Evolutionary conservation across 2,329 filamentous ascomycete species (phyloP), one percentile per base, ranked within the genome.

Genomic region (Penicillium sp.): DNA sequence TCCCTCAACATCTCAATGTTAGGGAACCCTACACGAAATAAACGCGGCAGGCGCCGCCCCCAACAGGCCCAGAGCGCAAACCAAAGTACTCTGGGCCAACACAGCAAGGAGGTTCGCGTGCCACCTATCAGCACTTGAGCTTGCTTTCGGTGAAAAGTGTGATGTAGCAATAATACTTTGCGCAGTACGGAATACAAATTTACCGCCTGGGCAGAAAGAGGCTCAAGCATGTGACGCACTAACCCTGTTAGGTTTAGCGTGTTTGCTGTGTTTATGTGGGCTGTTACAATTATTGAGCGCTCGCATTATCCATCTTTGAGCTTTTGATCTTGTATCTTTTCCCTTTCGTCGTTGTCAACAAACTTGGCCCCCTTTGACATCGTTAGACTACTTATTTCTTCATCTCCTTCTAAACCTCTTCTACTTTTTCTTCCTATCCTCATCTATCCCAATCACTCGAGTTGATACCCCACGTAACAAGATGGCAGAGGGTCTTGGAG

Each of bases 401-500:
- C 11, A 19, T 6, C 10, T 41, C n/a, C 42, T 18, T 39, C 35
- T 22, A 33, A 16, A 13, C 30, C 11, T 46, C 37, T 39, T 41
- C 7, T 7, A 18, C 18, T 36, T 34, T 14, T 37, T 39, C 40
- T 28, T 41, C 25, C 31, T 48, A 47, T 50, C 33, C 29, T 52
- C 37, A 48, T 42, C 39, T 42, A 33, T 52, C 16, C 38, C 48
- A 37, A 53, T 57, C 52, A 22, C 53, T 53, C 50, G 38, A 57
- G 50, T 61, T 61, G 51, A 59, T 54, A 59, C 58, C 56, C 57
- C 59, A 68, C 64, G 64, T 56, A 53, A 30, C 50, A 67, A 66
- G 58, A 87, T 87, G 82, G 78, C 82, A 62, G 73, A 77, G 57
- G 78, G 82, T 69, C 74, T 84, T 57, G 74, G 80, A 67, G 72